Evolutionary conservation across 75 land plant genomes (phyloP), one percentile per base, ranked within the genome.

Genomic region (Azolla pinnata): DNA sequence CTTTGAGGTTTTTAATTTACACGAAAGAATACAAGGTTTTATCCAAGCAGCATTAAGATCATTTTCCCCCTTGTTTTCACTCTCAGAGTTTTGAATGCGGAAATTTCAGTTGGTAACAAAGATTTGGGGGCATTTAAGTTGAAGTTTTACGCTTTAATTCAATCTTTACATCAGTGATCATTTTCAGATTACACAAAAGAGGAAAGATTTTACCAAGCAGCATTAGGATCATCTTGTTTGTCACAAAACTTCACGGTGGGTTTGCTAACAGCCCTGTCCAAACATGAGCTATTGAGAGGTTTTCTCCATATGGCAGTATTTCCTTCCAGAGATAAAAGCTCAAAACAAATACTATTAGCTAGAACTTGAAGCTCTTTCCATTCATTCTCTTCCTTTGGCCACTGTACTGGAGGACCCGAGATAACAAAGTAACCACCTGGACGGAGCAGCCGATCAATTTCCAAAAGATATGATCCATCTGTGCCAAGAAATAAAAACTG

Each of bases 371-470:
- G 79, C 49, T 77, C 80, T 24, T 73, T 78, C 83, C 92, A 90
- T 66, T 90, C 92, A 23, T 75, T 81, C 28, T 90, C 97, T 67
- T 83, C 84, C 31, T 82, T 82, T 52, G 69, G 55, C 83, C 85
- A 87, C 47, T 71, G 75, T 23, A 90, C 92, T 44, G 97, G 97
- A 33, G 97, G 97, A 19, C 97, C 97, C 64, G 97, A 90, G 20
- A 90, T 67, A 5, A 90, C 88, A 44, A 90, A 62, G 61, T 79
- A 90, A 2, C 93, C 92, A n/a, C 97, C 97, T 14, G 88, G 83
- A 18, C 97, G 72, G 54, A 90, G 81, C 57, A 90, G 50, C 12
- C 97, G 75, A 65, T 90, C 97, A 27, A 84, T 83, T 64, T 90
- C 97, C 29, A 80, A 67, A 52, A 90, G 70, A 53, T 90, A 90